Evolutionary conservation across 2,329 filamentous ascomycete genomes (phyloP), one percentile per base, ranked within the genome.

Genomic region (Aspergillus luchuensis): DNA sequence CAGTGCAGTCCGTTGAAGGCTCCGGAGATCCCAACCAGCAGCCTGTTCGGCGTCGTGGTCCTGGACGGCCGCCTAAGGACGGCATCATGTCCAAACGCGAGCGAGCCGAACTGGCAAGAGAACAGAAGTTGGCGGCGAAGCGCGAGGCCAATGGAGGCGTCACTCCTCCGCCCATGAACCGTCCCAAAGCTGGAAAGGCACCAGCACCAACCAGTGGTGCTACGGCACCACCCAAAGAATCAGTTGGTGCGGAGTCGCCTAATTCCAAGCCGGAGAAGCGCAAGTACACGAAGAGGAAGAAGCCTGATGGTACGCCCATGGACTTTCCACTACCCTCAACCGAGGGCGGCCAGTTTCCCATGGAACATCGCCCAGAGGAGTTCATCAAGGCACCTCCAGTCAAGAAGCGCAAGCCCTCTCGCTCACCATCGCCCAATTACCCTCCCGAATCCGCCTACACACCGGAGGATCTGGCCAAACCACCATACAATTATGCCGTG

Each of bases 71-170:
- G 47, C 87, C 87, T 8, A 89, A 89, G 75, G 86, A 89, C 69
- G 87, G 87, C 19, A 82, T 88, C 69, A 86, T 89, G 81, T 89
- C 86, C 4, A 89, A 88, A 69, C 82, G 87, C 52, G 86, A 88
- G 70, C 78, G 82, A 61, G 81, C 82, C 23, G 80, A 83, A 64
- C 75, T 85, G 66, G 80, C 82, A 58, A 81, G 81, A 63, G 81
- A 84, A 59, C 79, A 80, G 59, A 85, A 84, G 66, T 73, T 83
- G 62, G 79, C 78, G 45, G 78, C 78, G 23, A 78, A 75, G 60
- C 77, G 78, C 36, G 77, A 81, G 66, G 76, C 77, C n/a, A 80
- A 81, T 62, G 79, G 79, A 30, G 78, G 78, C 56, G 73, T 76
- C 36, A 80, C 79, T 38, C 78, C 79, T 15, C 78, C 79, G 30